Base-by-base conservation (phyloP, 768 basidiomycete genomes). In the Suillus subluteus region DNA sequence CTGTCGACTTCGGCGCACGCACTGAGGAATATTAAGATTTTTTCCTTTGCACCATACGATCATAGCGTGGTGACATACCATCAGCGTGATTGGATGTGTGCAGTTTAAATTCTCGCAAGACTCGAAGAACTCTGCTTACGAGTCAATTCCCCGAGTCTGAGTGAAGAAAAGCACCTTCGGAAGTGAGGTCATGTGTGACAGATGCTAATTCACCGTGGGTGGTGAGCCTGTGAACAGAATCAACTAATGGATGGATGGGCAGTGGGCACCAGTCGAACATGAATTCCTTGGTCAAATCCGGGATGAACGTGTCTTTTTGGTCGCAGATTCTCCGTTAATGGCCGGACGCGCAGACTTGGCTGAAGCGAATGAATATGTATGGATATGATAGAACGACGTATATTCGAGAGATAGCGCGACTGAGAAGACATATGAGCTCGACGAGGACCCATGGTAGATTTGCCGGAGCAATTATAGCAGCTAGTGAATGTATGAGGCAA, bases 281-380 rank as follows among this genome's bases (percentile, higher is more conserved):
- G 23, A 26, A 50, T 50, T 26, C 48, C 6, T 26, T 6, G 13
- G 23, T 50, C n/a, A 7, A 23, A 48, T 48, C 21, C n/a, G n/a
- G 21, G 21, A 48, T 13, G 12, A 48, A 23, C 3, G 23, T 15
- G 76, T 88, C 87, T 93, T 93, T 94, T 73, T 87, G 89, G 71
- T 84, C 79, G 9, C 82, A 26, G 48, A 26, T 23, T 23, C n/a
- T 13, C 48, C 90, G 70, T 91, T 88, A n/a, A 73, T 88, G 84
- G 73, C n/a, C 6, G 48, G n/a, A 23, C n/a, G 12, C 1, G 11
- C n/a, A 92, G 65, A 92, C 92, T 80, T 94, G 91, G 72, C 89
- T 91, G 82, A 94, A 93, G 73, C 93, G 91, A 80, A 94, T 92
- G 71, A 94, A 87, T 71, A 95, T 92, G 40, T 88, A 87, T 63